Base-by-base conservation (phyloP, 2,329 filamentous ascomycete species). In the Nigrospora oryzae region DNA sequence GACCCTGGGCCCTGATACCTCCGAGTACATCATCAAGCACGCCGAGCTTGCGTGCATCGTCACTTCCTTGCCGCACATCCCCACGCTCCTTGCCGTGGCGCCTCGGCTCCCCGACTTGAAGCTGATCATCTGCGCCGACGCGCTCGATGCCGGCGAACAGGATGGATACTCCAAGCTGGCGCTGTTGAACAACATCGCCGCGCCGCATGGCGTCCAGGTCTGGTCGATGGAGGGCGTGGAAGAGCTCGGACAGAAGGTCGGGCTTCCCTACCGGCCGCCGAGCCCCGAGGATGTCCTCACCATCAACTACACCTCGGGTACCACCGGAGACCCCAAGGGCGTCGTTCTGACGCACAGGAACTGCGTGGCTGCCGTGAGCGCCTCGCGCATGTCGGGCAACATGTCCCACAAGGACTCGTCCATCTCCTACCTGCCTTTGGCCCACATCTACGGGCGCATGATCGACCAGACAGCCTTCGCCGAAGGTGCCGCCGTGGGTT, bases 21-120 rank as follows among this genome's bases (percentile, higher is more conserved):
- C 87, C 46, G 89, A 97, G 68, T 97, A 87, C 69, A 96, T 98
- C 65, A 85, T 97, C 69, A 94, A 94, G 66, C 91, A 97, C 63
- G 81, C 89, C 44, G 76, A 83, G 50, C 70, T 97, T 46, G 65
- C 74, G 47, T 87, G 83, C 57, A 80, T 97, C 35, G 81, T 85
- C 50, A 83, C 86, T 47, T 89, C 86, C 28, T 71, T 96, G 38
- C 80, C 81, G 37, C 90, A 95, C 59, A 82, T 96, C 43, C 83
- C 89, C 2, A 79, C 81, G 14, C 76, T 96, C 44, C 73, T 96
- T 50, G 90, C 89, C 70, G 70, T 96, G 53, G 79, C 77, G 53
- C 73, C 86, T n/a, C 77, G 84, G 43, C 69, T 91, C 48, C 90
- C 91, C 1, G 74, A 74, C 7, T 72, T 98, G 51, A 96, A 95